Base-by-base conservation (phyloP, 257 asterid genomes). In the Echites panduratus region DNA sequence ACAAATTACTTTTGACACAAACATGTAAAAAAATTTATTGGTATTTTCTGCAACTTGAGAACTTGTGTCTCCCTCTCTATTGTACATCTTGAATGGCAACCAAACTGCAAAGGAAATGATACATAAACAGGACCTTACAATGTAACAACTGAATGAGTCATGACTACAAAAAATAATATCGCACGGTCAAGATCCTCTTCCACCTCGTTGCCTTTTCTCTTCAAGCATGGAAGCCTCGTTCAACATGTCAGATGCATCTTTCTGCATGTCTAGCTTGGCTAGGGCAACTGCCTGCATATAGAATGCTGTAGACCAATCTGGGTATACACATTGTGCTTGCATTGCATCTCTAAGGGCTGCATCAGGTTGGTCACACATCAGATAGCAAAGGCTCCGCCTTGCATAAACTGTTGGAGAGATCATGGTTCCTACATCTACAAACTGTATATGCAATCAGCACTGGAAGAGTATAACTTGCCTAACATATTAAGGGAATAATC, bases 241-340 rank as follows among this genome's bases (percentile, higher is more conserved):
- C 86, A 95, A 79, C 99, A 95, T 95, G 82, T 95, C 99, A 24
- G 95, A 89, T 19, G 99, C 99, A 48, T 95, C 99, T 70, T 95
- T 89, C 85, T 95, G 89, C 98, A 91, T 95, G 84, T 91, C 97
- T 16, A 94, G 92, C 82, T 94, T 94, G 70, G 97, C 88, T 9
- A 91, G 95, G 62, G 99, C 97, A 76, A 87, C 98, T 2, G 97
- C 94, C 85, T 94, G 99, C 98, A 94, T 89, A 84, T 94, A 91
- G 81, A 91, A 94, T 35, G 97, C 98, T 2, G 98, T 94, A 26
- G 99, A 85, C 99, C 99, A 94, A 66, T 91, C 97, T 6, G 97
- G 95, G 74, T 82, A 82, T 41, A 94, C 87, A 32, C 96, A 91
- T 77, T 91, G 99, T 48, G 99, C 96, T 84, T 93, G 98, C 98